These are phyloP conservation scores for Penicillium vulpinum DNA, from an alignment of 2,329 filamentous ascomycete species.

Conservation along the genomic window DNA sequence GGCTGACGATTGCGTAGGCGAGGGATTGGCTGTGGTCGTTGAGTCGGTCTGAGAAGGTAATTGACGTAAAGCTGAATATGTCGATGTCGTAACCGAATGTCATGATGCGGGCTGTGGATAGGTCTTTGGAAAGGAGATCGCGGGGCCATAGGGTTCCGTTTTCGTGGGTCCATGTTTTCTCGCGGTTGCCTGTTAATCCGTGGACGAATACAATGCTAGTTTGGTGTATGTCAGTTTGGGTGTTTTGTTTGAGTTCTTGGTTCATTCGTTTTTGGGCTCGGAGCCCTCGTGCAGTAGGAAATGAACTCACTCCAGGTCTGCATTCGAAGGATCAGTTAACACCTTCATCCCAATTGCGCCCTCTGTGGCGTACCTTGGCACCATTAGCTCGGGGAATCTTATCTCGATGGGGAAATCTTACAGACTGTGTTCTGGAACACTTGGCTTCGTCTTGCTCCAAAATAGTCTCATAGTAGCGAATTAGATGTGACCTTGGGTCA, in stretches of 20 bases:
- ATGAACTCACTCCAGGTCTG: constrained; percentile 4
- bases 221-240: neutral
- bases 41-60: neutral
- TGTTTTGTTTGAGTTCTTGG: neutral
- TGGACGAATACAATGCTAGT: constrained; percentile 4
- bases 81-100: constrained; percentile 8
- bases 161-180: constrained; percentile 8
- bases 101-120: constrained; percentile 6
- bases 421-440: neutral
- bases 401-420: neutral
- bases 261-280: neutral
- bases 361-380: neutral
- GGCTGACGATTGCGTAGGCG: constrained; percentile 7
- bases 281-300: neutral
- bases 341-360: constrained; percentile 5
- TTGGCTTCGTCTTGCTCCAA: constrained; percentile 2
- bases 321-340: neutral
- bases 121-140: constrained; percentile 21
- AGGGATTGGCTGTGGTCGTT: constrained; percentile 4
- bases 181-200: constrained; percentile 1
- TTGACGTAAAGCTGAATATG: neutral
- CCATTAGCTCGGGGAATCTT: neutral
- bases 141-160: constrained; percentile 30
- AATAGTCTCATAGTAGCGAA: neutral
- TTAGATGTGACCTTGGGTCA: neutral